Conservation (phyloP, 1,139 yeast genomes). For the Kazachstania sp. region DNA sequence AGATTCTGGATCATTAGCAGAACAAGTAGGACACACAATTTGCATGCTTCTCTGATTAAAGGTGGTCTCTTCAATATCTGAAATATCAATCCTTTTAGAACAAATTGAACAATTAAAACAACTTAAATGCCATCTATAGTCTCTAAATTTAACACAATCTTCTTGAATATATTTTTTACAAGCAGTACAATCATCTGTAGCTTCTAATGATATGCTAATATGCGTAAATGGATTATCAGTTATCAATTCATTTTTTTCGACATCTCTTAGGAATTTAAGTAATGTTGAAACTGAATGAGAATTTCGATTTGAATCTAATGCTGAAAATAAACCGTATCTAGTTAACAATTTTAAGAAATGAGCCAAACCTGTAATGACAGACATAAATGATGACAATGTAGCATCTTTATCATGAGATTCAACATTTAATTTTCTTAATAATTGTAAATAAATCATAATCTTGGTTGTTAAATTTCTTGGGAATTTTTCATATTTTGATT, state of each 20-base stretch:
- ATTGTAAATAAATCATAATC: slow-evolving; percentile 65
- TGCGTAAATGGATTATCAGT: slow-evolving; percentile 37
- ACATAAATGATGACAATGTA: slow-evolving; percentile 55
- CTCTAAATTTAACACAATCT: slow-evolving; percentile 54
- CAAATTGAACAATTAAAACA: slow-evolving; percentile 65
- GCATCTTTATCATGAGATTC: slow-evolving; percentile 24
- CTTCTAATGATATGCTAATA: slow-evolving; percentile 49
- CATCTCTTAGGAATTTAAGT: slow-evolving; percentile 50
- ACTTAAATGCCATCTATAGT: slow-evolving; percentile 69
- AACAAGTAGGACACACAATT: slow-evolving; percentile 54
- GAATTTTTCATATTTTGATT: slow-evolving; percentile 46
- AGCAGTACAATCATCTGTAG: slow-evolving; percentile 67
- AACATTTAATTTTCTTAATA: slow-evolving; percentile 49
- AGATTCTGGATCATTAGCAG: slow-evolving; percentile 41
- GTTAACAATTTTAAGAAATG: slow-evolving; percentile 83
- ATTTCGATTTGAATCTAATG: slow-evolving; percentile 57
- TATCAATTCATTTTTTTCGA: slow-evolving; percentile 40
- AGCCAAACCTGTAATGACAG: slow-evolving; percentile 85
- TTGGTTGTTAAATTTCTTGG: slow-evolving; percentile 85
- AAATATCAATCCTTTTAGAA: slow-evolving; percentile 33
- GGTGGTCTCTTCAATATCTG: slow-evolving; percentile 38
- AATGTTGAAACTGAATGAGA: slow-evolving; percentile 54
- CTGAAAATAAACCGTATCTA: slow-evolving; percentile 68
- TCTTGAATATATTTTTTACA: slow-evolving; percentile 80
- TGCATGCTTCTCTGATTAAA: slow-evolving; percentile 34